A percentile compares a stretch with the other conserved stretches of the same genome.
phyloP scores from a whole-genome alignment of 2,329 filamentous ascomycete genomes.

The Fusarium devonianum region DNA sequence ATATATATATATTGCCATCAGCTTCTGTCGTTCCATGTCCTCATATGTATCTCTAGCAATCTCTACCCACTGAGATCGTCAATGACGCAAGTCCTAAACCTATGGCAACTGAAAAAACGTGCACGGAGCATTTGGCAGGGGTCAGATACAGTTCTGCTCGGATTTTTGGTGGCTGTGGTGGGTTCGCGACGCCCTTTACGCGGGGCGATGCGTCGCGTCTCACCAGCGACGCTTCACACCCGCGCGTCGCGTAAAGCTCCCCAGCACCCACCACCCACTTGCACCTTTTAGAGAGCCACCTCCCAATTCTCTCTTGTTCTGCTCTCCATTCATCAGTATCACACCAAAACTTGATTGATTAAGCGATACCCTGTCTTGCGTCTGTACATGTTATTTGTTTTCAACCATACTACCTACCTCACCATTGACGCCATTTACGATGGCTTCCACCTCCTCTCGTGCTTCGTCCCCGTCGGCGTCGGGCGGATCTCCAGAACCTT shows the following conservation, averaged over 20 bases:
- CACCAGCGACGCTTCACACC: slow-evolving; percentile 32
- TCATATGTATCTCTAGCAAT: no score
- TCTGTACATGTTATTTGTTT: neutral
- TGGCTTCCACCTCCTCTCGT: slow-evolving; percentile 55
- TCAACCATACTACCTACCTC: neutral
- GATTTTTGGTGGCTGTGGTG: slow-evolving; percentile 4
- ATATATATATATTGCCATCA: no score
- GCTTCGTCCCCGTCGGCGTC: slow-evolving; percentile 54
- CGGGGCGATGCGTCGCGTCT: slow-evolving; percentile 38
- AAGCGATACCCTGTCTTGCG: slow-evolving; percentile 1
- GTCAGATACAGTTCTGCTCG: no score
- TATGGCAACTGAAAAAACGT: neutral
- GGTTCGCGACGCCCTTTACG: slow-evolving; percentile 23
- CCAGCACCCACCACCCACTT: slow-evolving; percentile 39
- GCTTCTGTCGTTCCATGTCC: no score
- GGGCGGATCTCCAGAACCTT: slow-evolving; percentile 53
- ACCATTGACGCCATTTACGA: slow-evolving; percentile 41
- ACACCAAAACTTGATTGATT: slow-evolving; percentile 1
- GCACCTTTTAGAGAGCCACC: slow-evolving; percentile 12
- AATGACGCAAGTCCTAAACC: no score
- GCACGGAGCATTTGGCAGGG: slow-evolving; percentile 9
- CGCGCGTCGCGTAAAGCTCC: slow-evolving; percentile 46
- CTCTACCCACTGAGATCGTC: neutral
- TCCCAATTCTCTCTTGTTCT: slow-evolving; percentile 16
- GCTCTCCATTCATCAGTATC: slow-evolving; percentile 8